Conservation (phyloP, 2,329 filamentous ascomycete species). For the Alternaria sp. region DNA sequence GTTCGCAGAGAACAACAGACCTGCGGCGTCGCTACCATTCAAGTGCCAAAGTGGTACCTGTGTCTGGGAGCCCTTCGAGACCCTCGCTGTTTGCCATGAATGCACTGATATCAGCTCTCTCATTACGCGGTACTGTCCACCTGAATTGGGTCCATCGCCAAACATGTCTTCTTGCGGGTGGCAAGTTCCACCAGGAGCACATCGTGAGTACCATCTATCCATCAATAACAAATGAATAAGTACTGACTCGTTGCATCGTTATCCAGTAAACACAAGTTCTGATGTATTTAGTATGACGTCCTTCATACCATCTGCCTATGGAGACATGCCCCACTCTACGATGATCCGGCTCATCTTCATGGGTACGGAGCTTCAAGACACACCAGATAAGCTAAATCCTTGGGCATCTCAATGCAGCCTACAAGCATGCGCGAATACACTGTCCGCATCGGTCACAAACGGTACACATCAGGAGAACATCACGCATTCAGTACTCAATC, state of each 20-base stretch:
- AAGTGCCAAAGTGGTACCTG: constrained; percentile 23
- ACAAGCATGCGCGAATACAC: constrained; percentile 19
- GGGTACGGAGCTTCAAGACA: constrained; percentile 21
- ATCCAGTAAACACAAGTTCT: constrained; percentile 19
- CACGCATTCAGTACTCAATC: constrained; percentile 15
- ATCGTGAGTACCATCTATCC: not conserved
- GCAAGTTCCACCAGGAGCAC: constrained; percentile 21
- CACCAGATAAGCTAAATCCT: constrained; percentile 12
- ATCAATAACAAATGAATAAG: not conserved
- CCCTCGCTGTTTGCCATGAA: constrained; percentile 20
- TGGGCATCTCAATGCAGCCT: constrained; percentile 24
- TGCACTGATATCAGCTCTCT: constrained; percentile 21
- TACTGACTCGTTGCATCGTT: not conserved
- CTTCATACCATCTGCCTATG: constrained; percentile 25
- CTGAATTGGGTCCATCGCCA: constrained; percentile 14
- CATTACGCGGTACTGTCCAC: constrained; percentile 18
- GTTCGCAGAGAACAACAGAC: constrained; percentile 24
- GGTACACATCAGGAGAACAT: constrained; percentile 25
- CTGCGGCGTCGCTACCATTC: constrained; percentile 21
- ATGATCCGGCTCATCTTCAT: constrained; percentile 23
- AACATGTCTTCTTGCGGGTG: constrained; percentile 20
- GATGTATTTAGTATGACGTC: constrained; percentile 28
- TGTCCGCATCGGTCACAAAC: constrained; percentile 20
- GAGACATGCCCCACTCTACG: constrained; percentile 24
- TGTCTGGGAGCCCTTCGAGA: constrained; percentile 19